Evolutionary conservation across 768 basidiomycete genomes (phyloP).

Genomic region (Trichaptum fuscoviolaceum): DNA sequence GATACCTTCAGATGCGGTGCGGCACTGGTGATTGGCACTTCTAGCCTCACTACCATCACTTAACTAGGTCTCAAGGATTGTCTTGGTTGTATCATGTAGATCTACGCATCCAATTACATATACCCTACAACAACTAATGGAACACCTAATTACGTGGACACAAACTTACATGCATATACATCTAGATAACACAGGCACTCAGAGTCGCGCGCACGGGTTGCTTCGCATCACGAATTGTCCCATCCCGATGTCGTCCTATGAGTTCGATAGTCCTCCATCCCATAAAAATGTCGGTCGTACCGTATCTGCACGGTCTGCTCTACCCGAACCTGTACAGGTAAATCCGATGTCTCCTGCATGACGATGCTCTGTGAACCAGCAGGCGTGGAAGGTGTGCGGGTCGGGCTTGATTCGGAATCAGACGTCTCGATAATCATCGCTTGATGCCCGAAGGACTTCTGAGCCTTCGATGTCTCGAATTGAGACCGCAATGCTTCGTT

Average conservation of each 20-base stretch:
- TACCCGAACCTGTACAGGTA: background rate
- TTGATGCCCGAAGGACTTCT: background rate
- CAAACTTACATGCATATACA: no score
- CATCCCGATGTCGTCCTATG: background rate
- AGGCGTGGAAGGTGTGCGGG: background rate
- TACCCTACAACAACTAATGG: background rate
- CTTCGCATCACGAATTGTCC: background rate
- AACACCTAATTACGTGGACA: no score
- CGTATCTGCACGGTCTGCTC: background rate
- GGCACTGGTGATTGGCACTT: background rate
- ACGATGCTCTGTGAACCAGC: background rate
- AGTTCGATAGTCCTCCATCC: background rate
- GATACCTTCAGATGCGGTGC: background rate
- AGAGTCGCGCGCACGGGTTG: no score
- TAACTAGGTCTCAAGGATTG: no score
- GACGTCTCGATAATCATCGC: background rate
- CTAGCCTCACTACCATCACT: no score
- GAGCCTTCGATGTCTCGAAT: slow-evolving; percentile 12
- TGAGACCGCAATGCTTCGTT: slow-evolving; percentile 21
- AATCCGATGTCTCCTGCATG: background rate
- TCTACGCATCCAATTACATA: background rate
- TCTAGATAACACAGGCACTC: no score
- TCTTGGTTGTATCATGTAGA: background rate
- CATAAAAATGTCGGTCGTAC: background rate
- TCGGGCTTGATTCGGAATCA: background rate